Evolutionary conservation across 805 yeast genomes (phyloP).

Genomic region (Candida dajiaensis): DNA sequence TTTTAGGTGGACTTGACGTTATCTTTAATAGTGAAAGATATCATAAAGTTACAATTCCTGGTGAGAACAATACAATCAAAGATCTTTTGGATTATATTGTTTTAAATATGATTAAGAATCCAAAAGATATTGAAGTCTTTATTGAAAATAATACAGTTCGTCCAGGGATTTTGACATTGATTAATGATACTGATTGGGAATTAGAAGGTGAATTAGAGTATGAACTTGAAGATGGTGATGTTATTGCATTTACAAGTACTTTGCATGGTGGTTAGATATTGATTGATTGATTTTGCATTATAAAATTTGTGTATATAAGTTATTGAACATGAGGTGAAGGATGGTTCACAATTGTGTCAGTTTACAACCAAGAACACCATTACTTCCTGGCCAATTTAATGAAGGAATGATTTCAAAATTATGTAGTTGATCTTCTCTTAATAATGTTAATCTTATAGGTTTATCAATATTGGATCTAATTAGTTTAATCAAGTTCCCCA

Average conservation of each 20-base stretch:
- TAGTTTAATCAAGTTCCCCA: constrained; percentile 18
- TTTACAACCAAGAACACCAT: neutral
- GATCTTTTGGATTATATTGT: constrained; percentile 55
- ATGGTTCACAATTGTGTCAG: neutral
- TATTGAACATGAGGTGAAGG: no score
- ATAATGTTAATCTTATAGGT: neutral
- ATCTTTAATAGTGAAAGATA: constrained; percentile 57
- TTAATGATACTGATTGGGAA: constrained; percentile 97
- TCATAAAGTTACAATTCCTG: constrained; percentile 42
- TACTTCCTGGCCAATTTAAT: neutral
- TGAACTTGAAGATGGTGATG: constrained; percentile 68
- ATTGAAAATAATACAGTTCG: constrained; percentile 77
- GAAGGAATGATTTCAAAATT: neutral
- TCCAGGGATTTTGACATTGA: constrained; percentile 87
- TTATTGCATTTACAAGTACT: constrained; percentile 84
- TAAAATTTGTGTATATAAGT: no score
- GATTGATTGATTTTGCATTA: no score
- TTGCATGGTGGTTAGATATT: constrained; percentile 85
- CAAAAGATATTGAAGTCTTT: constrained; percentile 65
- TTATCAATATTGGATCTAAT: neutral
- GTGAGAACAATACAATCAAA: constrained; percentile 32
- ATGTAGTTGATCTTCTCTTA: neutral
- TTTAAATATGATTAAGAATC: constrained; percentile 47
- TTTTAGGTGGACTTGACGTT: constrained; percentile 75
- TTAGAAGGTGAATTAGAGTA: constrained; percentile 84